phyloP scores from a whole-genome alignment of 257 asterid genomes.

The Solanum commersonii region DNA sequence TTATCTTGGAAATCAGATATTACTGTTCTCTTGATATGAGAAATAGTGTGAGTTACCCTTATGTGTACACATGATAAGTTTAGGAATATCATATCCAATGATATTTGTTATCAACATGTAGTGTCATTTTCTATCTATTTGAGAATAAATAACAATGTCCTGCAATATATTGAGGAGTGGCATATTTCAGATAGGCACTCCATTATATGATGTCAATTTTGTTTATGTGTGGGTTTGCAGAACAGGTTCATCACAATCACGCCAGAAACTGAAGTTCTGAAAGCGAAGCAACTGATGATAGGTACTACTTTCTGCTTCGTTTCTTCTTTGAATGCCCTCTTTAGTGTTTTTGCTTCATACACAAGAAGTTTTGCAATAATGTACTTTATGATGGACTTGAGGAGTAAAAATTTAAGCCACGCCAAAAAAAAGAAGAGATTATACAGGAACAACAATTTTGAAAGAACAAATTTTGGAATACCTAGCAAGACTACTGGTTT shows the following conservation, averaged over 20 bases:
- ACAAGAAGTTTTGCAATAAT: neutral
- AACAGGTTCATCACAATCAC: conserved; percentile 48
- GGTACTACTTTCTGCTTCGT: neutral
- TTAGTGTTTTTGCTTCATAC: neutral
- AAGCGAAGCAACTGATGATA: conserved; percentile 85
- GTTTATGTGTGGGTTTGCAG: conserved; percentile 23
- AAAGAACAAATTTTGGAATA: neutral
- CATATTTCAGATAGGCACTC: neutral
- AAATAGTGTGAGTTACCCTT: neutral
- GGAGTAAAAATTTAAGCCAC: neutral
- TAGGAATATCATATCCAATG: neutral
- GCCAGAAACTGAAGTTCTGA: conserved; percentile 37
- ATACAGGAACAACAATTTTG: neutral
- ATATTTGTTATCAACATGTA: neutral
- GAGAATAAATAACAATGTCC: neutral
- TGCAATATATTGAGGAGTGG: neutral
- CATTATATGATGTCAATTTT: neutral
- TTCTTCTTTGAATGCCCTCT: neutral
- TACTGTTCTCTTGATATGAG: neutral
- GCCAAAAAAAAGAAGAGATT: neutral
- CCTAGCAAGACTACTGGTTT: neutral
- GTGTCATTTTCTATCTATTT: neutral
- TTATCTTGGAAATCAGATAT: neutral
- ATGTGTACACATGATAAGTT: neutral
- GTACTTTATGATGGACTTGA: neutral